Conservation (phyloP, 1,284 basidiomycete genomes). For the Anthracocystis panici-leucophaei region DNA sequence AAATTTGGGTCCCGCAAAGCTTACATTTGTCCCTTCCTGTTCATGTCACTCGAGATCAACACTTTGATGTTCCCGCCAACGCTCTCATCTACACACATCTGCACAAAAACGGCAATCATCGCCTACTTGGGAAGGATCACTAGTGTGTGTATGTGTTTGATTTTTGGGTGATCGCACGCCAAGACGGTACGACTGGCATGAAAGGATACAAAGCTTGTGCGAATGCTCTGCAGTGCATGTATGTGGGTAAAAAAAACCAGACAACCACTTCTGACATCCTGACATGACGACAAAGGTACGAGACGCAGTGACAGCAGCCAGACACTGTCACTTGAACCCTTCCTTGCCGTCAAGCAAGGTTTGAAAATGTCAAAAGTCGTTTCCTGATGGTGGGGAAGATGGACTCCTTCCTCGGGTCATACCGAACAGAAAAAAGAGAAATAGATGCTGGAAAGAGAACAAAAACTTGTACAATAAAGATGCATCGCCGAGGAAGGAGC, state of each 20-base stretch:
- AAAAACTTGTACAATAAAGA: slow-evolving; percentile 20
- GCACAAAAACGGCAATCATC: background rate
- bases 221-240: slow-evolving; percentile 15
- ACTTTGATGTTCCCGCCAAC: too few species aligned
- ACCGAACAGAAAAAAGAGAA: slow-evolving; percentile 1
- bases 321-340: slow-evolving; percentile 9
- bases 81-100: background rate
- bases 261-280: background rate
- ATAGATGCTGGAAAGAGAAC: slow-evolving; percentile 26
- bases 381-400: background rate
- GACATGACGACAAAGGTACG: background rate
- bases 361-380: background rate
- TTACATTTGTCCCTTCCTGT: too few species aligned
- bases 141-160: slow-evolving; percentile 15
- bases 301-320: slow-evolving; percentile 25
- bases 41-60: too few species aligned
- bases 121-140: slow-evolving; percentile 13
- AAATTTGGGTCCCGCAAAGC: too few species aligned
- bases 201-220: slow-evolving; percentile 8
- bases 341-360: slow-evolving; percentile 6
- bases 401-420: slow-evolving; percentile 17
- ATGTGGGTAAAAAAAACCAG: background rate
- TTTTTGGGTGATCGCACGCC: slow-evolving; percentile 19
- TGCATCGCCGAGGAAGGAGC: slow-evolving; percentile 10
- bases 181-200: slow-evolving; percentile 20